Percentiles rank a stretch among this genome's conserved stretches.
phyloP scores from a whole-genome alignment of 495 filamentous ascomycete genomes.

The Penicillium fimorum region DNA sequence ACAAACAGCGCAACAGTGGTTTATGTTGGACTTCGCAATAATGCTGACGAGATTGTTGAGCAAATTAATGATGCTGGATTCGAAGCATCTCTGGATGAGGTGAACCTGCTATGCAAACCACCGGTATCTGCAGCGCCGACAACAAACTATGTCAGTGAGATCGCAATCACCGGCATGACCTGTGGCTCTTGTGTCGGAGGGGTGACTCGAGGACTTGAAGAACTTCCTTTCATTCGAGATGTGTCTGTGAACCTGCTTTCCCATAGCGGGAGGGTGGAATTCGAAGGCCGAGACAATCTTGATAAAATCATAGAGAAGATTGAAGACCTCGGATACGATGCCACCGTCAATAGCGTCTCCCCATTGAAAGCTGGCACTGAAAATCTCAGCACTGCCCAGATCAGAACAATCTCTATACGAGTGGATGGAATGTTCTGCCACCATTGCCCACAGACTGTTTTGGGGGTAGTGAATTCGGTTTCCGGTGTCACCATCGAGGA shows the following conservation, averaged over 20 bases:
- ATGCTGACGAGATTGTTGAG: slow-evolving; percentile 43
- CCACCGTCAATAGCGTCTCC: slow-evolving; percentile 48
- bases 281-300: slow-evolving; percentile 51
- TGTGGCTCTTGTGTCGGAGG: slow-evolving; percentile 70
- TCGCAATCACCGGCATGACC: slow-evolving; percentile 81
- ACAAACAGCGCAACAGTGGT: slow-evolving; percentile 55
- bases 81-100: slow-evolving; percentile 49
- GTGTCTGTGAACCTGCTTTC: slow-evolving; percentile 69
- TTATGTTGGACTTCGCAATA: slow-evolving; percentile 42
- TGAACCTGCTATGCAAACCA: slow-evolving; percentile 32
- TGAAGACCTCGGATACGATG: slow-evolving; percentile 80
- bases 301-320: slow-evolving; percentile 65
- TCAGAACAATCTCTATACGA: slow-evolving; percentile 61
- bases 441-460: slow-evolving; percentile 70
- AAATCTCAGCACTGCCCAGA: slow-evolving; percentile 16
- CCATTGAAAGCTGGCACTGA: slow-evolving; percentile 16
- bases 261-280: slow-evolving; percentile 68
- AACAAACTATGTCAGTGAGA: slow-evolving; percentile 49
- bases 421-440: slow-evolving; percentile 87
- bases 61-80: slow-evolving; percentile 57
- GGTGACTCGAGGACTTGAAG: slow-evolving; percentile 63
- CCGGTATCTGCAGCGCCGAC: slow-evolving; percentile 3
- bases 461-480: slow-evolving; percentile 51
- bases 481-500: slow-evolving; percentile 51
- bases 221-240: slow-evolving; percentile 59